Evolutionary conservation across 148 eudicot species (phyloP).

Genomic region (Polygonum aviculare): DNA sequence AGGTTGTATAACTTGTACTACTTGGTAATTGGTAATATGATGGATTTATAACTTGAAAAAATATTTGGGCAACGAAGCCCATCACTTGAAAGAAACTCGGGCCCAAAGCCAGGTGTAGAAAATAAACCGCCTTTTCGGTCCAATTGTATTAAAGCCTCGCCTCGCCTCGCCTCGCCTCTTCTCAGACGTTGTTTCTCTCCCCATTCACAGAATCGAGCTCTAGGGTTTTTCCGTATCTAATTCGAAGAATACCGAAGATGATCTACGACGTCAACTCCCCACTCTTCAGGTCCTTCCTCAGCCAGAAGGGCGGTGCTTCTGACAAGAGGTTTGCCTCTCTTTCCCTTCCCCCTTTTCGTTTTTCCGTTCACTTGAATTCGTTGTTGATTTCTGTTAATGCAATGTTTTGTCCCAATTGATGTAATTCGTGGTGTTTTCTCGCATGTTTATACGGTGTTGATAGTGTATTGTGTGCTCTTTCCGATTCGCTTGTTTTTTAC

Average conservation of each 20-base stretch:
- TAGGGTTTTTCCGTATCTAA: conserved; percentile 2
- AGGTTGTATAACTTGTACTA: too few relatives aligned
- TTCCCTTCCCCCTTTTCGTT: not conserved
- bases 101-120: not conserved
- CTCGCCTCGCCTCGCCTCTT: not conserved
- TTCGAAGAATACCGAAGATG: conserved; percentile 26
- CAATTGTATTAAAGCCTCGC: not conserved
- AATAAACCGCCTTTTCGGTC: not conserved
- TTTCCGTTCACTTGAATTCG: not conserved
- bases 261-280: conserved; percentile 66
- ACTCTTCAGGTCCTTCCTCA: conserved; percentile 61
- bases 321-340: conserved; percentile 40
- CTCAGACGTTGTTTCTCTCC: not conserved
- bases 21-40: too few relatives aligned
- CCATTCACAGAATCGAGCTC: not conserved
- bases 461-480: too few relatives aligned
- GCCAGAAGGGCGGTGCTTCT: conserved; percentile 64
- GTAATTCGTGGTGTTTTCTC: not conserved
- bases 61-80: not conserved
- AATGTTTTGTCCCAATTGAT: not conserved
- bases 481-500: too few relatives aligned
- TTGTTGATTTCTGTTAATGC: not conserved
- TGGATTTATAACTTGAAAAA: too few relatives aligned
- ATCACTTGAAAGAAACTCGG: not conserved
- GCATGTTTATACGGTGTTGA: not conserved